Percentiles rank a stretch among this genome's conserved stretches.
phyloP scores from a whole-genome alignment of 2,329 filamentous ascomycete species.

The Aspergillus sp. region DNA sequence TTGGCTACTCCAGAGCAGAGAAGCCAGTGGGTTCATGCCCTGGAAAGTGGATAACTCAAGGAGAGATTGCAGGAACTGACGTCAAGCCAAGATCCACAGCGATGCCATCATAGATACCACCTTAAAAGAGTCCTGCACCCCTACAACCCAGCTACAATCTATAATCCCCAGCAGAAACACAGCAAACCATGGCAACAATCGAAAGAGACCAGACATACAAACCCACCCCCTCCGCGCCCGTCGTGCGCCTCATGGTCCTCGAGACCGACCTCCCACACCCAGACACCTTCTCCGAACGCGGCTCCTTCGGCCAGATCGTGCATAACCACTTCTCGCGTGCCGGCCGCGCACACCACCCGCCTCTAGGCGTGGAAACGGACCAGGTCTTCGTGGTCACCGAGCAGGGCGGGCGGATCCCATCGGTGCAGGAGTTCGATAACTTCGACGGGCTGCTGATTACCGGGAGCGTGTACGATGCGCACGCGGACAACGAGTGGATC shows the following conservation, averaged over 20 bases:
- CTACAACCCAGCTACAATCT: too few relatives aligned
- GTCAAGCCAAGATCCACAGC: too few relatives aligned
- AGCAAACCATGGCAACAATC: too few relatives aligned
- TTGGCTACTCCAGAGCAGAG: too few relatives aligned
- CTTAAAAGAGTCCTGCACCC: too few relatives aligned
- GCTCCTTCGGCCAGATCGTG: slow-evolving; percentile 56
- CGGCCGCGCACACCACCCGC: slow-evolving; percentile 54
- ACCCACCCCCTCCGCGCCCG: slow-evolving; percentile 13
- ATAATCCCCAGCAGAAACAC: too few relatives aligned
- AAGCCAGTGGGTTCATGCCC: too few relatives aligned
- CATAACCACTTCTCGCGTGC: slow-evolving; percentile 53
- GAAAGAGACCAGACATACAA: slow-evolving; percentile 13
- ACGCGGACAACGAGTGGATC: slow-evolving; percentile 48
- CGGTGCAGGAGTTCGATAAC: slow-evolving; percentile 47
- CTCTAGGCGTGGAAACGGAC: slow-evolving; percentile 55
- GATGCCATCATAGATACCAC: too few relatives aligned
- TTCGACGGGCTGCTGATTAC: slow-evolving; percentile 48
- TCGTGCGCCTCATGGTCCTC: slow-evolving; percentile 53
- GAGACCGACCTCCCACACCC: slow-evolving; percentile 59
- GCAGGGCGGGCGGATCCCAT: slow-evolving; percentile 49
- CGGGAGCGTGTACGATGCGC: slow-evolving; percentile 50
- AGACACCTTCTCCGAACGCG: slow-evolving; percentile 50
- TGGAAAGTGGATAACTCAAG: too few relatives aligned
- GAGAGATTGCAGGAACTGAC: too few relatives aligned
- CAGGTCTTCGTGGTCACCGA: slow-evolving; percentile 57